phyloP scores from a whole-genome alignment of 805 yeast species.

The Nakazawaea populi region DNA sequence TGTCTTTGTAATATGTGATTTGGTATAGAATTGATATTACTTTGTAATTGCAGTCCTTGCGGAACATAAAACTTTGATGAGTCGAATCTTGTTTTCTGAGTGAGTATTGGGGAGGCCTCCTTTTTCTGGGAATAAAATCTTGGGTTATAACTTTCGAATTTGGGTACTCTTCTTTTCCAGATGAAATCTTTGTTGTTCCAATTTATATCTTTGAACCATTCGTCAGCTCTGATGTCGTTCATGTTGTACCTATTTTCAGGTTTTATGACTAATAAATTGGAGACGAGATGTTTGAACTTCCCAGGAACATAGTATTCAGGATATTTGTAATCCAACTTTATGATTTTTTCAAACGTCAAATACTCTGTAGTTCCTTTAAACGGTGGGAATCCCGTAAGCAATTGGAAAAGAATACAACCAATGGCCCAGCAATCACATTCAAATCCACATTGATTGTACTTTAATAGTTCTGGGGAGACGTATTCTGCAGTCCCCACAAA shows the following conservation, averaged over 20 bases:
- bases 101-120: neutral
- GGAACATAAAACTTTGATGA: slow-evolving; percentile 2
- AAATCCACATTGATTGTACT: slow-evolving; percentile 73
- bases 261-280: slow-evolving; percentile 60
- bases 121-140: slow-evolving; percentile 18
- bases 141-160: slow-evolving; percentile 58
- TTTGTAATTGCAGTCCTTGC: slow-evolving; percentile 13
- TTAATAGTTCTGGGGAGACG: slow-evolving; percentile 80
- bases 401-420: slow-evolving; percentile 83
- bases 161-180: slow-evolving; percentile 69
- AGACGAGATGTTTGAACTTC: slow-evolving; percentile 58
- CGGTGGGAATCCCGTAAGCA: slow-evolving; percentile 81
- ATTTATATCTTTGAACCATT: slow-evolving; percentile 62
- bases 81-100: slow-evolving; percentile 16
- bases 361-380: slow-evolving; percentile 84
- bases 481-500: slow-evolving; percentile 90
- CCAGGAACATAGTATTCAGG: slow-evolving; percentile 61
- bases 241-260: slow-evolving; percentile 63
- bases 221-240: slow-evolving; percentile 53
- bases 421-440: slow-evolving; percentile 91
- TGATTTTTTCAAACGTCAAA: slow-evolving; percentile 83
- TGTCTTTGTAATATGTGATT: slow-evolving; percentile 23
- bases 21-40: slow-evolving; percentile 22
- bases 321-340: slow-evolving; percentile 66
- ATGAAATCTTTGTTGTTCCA: slow-evolving; percentile 62